Percentiles rank a stretch among this genome's conserved stretches.
Evolutionary conservation across 2,329 filamentous ascomycete species (phyloP).

Genomic region (Scedosporium aurantiacum): DNA sequence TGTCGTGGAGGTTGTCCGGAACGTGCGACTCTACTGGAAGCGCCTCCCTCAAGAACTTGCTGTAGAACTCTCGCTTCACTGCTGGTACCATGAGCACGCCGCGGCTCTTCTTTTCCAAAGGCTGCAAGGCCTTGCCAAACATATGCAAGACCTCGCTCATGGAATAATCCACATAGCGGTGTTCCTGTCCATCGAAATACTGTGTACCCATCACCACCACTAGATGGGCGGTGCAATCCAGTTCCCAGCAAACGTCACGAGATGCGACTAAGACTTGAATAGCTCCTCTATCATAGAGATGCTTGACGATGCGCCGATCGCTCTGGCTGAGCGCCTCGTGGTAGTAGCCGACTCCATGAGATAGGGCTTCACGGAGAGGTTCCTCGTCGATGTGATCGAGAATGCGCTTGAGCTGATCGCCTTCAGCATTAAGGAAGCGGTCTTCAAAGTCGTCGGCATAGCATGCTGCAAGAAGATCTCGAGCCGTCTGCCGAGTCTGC

Average conservation of each 20-base stretch:
- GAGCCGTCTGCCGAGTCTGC: conserved; percentile 76
- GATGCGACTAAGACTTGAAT: conserved; percentile 70
- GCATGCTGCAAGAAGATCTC: conserved; percentile 80
- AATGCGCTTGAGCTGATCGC: conserved; percentile 71
- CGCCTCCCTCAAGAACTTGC: conserved; percentile 95
- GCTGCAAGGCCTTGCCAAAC: conserved; percentile 85
- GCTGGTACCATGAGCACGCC: conserved; percentile 95
- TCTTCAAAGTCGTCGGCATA: conserved; percentile 86
- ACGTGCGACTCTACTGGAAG: conserved; percentile 91
- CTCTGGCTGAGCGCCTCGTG: conserved; percentile 83
- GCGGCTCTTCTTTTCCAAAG: conserved; percentile 69
- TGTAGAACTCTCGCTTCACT: conserved; percentile 95
- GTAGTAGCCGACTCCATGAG: conserved; percentile 93
- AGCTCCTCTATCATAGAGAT: conserved; percentile 79
- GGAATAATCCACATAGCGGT: conserved; percentile 93
- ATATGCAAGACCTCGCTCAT: conserved; percentile 92
- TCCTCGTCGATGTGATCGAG: conserved; percentile 77
- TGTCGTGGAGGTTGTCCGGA: conserved; percentile 84
- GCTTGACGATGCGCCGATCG: conserved; percentile 88
- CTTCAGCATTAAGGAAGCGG: conserved; percentile 77
- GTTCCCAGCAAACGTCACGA: conserved; percentile 91
- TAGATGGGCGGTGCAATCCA: conserved; percentile 77
- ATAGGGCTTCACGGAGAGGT: conserved; percentile 76
- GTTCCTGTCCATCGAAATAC: conserved; percentile 91
- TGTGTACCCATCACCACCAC: conserved; percentile 97